Percentiles rank a stretch among this genome's conserved stretches.
These are phyloP conservation scores for Ilyonectria mors-panacis DNA, from an alignment of 2,329 filamentous ascomycete species.

Conservation along the genomic window DNA sequence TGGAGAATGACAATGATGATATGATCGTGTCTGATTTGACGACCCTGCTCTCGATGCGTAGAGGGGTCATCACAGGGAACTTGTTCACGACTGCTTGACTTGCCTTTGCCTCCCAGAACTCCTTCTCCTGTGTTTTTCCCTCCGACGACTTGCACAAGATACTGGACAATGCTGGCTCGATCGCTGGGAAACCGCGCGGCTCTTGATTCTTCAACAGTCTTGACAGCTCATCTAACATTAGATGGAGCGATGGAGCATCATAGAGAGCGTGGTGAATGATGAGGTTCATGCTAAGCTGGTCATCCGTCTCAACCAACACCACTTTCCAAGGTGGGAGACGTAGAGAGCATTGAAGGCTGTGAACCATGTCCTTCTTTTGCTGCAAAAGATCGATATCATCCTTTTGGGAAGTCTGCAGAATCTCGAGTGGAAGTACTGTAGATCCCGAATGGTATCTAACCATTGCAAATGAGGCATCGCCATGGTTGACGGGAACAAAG, in stretches of 20 bases:
- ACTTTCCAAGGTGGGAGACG: constrained; percentile 76
- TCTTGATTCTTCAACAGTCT: constrained; percentile 43
- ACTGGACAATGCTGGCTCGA: constrained; percentile 57
- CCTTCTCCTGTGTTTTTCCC: constrained; percentile 53
- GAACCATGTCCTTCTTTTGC: constrained; percentile 56
- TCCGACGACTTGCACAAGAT: constrained; percentile 56
- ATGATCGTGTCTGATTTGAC: constrained; percentile 52
- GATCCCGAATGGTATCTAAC: constrained; percentile 65
- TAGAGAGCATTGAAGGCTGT: constrained; percentile 59
- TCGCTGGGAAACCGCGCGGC: constrained; percentile 29
- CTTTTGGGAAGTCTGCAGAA: neutral
- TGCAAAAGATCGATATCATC: constrained; percentile 49
- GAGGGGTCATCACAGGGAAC: constrained; percentile 84
- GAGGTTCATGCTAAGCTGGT: constrained; percentile 57
- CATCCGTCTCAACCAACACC: constrained; percentile 57
- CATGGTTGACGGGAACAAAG: constrained; percentile 75
- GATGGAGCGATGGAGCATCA: constrained; percentile 81
- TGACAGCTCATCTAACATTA: constrained; percentile 74
- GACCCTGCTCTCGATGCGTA: constrained; percentile 57
- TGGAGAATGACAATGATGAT: constrained; percentile 57
- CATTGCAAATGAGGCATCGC: constrained; percentile 80
- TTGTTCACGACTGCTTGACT: constrained; percentile 71
- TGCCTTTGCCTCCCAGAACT: constrained; percentile 76
- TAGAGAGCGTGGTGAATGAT: constrained; percentile 86
- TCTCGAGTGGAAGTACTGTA: constrained; percentile 31